These are phyloP conservation scores for Globisporangium paroecandrum DNA, from an alignment of 352 stramenopile genomes.

Conservation along the genomic window DNA sequence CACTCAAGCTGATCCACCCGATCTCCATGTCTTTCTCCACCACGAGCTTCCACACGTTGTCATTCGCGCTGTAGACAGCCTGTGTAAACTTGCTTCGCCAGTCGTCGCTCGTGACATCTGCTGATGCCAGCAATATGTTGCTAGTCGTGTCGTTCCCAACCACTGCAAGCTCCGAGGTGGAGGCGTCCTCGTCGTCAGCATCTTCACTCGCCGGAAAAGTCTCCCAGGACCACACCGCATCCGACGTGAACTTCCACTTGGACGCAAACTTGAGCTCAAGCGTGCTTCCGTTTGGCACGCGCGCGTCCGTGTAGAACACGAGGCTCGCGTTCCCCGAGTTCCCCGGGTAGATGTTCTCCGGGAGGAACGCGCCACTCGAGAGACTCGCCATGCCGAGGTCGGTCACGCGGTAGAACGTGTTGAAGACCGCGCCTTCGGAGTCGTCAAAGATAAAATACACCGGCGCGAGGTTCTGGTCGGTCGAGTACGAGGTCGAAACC, in stretches of 20 bases:
- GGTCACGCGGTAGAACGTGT: constrained; percentile 59
- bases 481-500: constrained; percentile 41
- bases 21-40: constrained; percentile 52
- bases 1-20: constrained; percentile 64
- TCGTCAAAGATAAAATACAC: constrained; percentile 81
- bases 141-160: neutral
- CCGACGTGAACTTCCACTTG: constrained; percentile 58
- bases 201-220: constrained; percentile 20
- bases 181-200: neutral
- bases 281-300: constrained; percentile 42
- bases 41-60: constrained; percentile 44
- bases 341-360: constrained; percentile 82
- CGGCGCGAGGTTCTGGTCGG: constrained; percentile 51
- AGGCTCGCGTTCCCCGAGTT: constrained; percentile 76
- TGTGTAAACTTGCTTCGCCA: constrained; percentile 11
- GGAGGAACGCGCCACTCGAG: constrained; percentile 72
- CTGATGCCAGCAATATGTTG: neutral
- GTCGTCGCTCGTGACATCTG: neutral
- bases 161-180: neutral
- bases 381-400: constrained; percentile 42
- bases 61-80: constrained; percentile 6
- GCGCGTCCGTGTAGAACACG: constrained; percentile 70
- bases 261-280: constrained; percentile 56
- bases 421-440: constrained; percentile 52
- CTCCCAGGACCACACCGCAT: constrained; percentile 56